These are phyloP conservation scores for Curvularia verruculosa DNA, from an alignment of 2,329 filamentous ascomycete genomes.

Conservation along the genomic window DNA sequence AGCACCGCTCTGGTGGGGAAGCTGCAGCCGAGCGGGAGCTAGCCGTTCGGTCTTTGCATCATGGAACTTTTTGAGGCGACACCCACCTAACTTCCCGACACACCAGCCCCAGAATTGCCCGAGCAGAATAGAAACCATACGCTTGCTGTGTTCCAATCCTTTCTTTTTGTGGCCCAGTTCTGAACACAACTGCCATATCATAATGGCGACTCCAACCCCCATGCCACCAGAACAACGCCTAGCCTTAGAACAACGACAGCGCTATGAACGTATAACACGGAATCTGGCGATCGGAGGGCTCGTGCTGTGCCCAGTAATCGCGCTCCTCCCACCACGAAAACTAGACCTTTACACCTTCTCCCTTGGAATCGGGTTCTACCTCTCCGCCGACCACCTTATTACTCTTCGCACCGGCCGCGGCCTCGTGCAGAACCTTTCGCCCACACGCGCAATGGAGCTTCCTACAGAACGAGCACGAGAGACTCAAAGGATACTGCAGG, in stretches of 20 bases:
- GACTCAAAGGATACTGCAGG: constrained; percentile 45
- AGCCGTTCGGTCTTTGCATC: constrained; percentile 32
- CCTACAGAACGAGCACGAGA: constrained; percentile 49
- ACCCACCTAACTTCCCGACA: constrained; percentile 3
- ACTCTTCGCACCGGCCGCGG: constrained; percentile 50
- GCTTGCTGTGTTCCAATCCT: not conserved
- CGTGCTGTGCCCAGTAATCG: constrained; percentile 61
- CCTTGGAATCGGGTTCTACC: constrained; percentile 56
- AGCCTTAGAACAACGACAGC: constrained; percentile 39
- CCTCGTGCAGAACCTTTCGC: constrained; percentile 42
- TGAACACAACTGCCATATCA: not conserved
- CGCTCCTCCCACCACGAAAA: constrained; percentile 65
- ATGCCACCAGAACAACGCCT: constrained; percentile 45
- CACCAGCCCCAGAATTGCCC: not conserved
- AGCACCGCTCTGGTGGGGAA: constrained; percentile 23
- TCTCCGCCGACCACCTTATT: constrained; percentile 58
- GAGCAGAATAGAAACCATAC: not conserved
- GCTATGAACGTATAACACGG: constrained; percentile 45
- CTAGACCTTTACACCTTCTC: constrained; percentile 65
- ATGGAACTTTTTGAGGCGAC: constrained; percentile 35
- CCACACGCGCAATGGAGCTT: constrained; percentile 24
- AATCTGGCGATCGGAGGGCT: constrained; percentile 57
- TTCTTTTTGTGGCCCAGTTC: not conserved
- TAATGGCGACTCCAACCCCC: constrained; percentile 33
- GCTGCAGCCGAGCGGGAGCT: constrained; percentile 34